phyloP scores from a whole-genome alignment of 139 green algal genomes.

The Closterium sp. region DNA sequence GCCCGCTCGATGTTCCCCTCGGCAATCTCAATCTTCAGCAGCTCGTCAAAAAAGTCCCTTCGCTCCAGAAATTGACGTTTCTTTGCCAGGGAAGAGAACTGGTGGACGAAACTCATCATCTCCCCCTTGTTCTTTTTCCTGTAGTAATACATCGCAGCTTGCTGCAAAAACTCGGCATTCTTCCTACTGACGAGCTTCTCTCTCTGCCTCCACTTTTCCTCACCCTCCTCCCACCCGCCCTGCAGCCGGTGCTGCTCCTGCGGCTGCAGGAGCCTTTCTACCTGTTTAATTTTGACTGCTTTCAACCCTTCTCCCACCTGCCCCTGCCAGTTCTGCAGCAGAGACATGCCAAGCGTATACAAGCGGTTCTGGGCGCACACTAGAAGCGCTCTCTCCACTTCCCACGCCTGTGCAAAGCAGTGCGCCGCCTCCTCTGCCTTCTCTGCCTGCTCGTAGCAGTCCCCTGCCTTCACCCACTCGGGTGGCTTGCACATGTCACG shows the following conservation, averaged over 20 bases:
- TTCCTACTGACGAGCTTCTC: not conserved
- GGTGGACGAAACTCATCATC: constrained; percentile 21
- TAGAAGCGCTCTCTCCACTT: not conserved
- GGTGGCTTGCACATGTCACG: not conserved
- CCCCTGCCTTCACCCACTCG: constrained; percentile 1
- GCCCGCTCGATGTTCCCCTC: constrained; percentile 4
- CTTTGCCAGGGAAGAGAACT: not conserved
- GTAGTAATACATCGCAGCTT: constrained; percentile 1
- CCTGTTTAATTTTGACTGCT: not conserved
- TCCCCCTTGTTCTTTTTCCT: not conserved
- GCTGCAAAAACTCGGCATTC: constrained; percentile 11
- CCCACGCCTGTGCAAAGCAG: not conserved
- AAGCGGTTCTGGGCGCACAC: not conserved
- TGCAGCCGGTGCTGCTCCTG: not conserved
- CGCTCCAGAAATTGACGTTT: constrained; percentile 12
- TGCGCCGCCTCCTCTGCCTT: constrained; percentile 3
- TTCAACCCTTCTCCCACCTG: not conserved
- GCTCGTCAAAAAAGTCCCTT: constrained; percentile 25
- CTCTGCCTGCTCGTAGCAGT: constrained; percentile 10
- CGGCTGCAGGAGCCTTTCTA: not conserved
- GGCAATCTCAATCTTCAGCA: constrained; percentile 10
- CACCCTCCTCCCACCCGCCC: not conserved
- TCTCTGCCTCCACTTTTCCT: not conserved
- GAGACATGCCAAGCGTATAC: not conserved
- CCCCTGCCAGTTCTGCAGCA: not conserved